Evolutionary conservation across 352 stramenopile genomes (phyloP).

Genomic region (Globisporangium viniferum): DNA sequence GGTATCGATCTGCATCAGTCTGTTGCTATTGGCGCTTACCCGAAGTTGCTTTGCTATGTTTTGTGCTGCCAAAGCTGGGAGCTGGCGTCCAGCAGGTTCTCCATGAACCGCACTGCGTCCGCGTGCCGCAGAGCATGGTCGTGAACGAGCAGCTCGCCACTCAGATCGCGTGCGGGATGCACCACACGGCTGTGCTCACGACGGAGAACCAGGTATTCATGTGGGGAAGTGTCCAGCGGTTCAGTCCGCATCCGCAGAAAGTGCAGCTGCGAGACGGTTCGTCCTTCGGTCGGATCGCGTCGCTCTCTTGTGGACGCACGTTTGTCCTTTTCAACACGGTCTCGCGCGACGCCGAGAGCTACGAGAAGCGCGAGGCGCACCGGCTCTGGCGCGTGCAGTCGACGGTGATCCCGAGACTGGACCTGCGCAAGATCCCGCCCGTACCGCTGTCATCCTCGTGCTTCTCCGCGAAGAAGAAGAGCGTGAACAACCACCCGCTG

Average conservation of each 20-base stretch:
- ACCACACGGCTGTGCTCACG: conserved; percentile 64
- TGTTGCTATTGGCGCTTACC: not conserved
- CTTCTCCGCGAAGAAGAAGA: conserved; percentile 13
- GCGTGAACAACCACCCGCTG: conserved; percentile 23
- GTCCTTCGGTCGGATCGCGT: conserved; percentile 45
- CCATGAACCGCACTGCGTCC: conserved; percentile 40
- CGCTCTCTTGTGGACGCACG: conserved; percentile 62
- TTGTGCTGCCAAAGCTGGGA: conserved; percentile 32
- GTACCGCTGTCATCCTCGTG: conserved; percentile 43
- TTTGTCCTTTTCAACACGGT: conserved; percentile 79
- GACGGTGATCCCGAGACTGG: conserved; percentile 42
- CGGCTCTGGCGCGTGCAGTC: conserved; percentile 47
- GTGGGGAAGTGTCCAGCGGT: conserved; percentile 62
- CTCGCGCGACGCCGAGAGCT: conserved; percentile 43
- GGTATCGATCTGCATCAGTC: not conserved
- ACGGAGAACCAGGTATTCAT: conserved; percentile 50
- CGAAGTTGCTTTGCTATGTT: not conserved
- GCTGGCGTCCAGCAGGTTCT: conserved; percentile 38
- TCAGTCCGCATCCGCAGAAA: conserved; percentile 33
- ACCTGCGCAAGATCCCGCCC: conserved; percentile 37
- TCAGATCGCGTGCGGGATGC: conserved; percentile 54
- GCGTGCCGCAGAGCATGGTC: conserved; percentile 26
- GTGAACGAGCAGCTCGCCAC: conserved; percentile 40
- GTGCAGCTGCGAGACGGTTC: conserved; percentile 30
- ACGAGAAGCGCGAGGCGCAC: conserved; percentile 48